Evolutionary conservation across 2,329 filamentous ascomycete species (phyloP), one percentile per base, ranked within the genome.

Genomic region (Neoscytalidium dimidiatum): DNA sequence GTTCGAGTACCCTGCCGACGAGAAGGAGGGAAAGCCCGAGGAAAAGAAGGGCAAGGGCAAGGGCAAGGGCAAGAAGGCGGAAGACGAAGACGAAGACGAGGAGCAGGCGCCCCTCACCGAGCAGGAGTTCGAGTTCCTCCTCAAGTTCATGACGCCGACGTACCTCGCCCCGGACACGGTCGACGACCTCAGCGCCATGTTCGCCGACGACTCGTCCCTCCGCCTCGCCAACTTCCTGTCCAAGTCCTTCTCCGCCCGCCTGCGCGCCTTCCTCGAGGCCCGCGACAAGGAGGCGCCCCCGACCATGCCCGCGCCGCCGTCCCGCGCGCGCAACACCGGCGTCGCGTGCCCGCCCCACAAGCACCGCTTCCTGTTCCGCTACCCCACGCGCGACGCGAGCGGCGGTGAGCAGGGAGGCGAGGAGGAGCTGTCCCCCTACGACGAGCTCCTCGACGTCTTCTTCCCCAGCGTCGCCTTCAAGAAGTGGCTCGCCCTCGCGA

Each of bases 111-210:
- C 84, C 78, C 84, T 97, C 46, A 89, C 91, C 17, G 91, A 92
- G 74, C 83, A 86, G 17, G 95, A 98, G 71, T 84, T 97, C 33
- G 91, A 94, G 68, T 98, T 97, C 76, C 79, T 99, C 64, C 86
- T 98, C 69, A 90, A 93, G 75, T 99, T 93, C 81, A 89, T 99
- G 74, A 86, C 92, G 14, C 94, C 95, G 0, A 91, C 90, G 13
- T 99, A 97, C 75, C 85, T 99, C 14, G 96, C 92, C 0, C 95
- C 95, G 0, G 94, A 97, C 75, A 95, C 92, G 2, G 85, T 97
- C 14, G 91, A 95, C 67, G 88, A 93, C 72, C 86, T 97, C 64
- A 85, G 88, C 1, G 89, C 92, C 38, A 87, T 90, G 57, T 98
- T 99, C 74, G 84, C 87, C 56, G 90, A 94, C 67, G 87, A 92